Evolutionary conservation across 257 asterid genomes (phyloP).

Genomic region (Eucommia ulmoides): DNA sequence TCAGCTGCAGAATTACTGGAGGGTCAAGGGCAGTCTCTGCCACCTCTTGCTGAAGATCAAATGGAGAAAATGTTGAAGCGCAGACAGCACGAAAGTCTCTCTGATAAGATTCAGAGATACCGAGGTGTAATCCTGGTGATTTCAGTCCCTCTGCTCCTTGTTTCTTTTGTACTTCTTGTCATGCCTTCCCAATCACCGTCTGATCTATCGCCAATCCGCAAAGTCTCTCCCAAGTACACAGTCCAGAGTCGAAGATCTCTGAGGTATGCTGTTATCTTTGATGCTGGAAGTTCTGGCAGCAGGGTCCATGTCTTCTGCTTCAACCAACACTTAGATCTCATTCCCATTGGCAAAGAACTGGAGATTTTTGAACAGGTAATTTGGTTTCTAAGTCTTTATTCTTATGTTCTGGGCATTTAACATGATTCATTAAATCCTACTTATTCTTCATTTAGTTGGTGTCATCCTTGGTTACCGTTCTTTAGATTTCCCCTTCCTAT

Average conservation of each 20-base stretch:
- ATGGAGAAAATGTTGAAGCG: constrained; percentile 69
- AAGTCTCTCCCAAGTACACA: constrained; percentile 22
- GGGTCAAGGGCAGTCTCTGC: constrained; percentile 29
- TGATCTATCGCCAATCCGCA: constrained; percentile 15
- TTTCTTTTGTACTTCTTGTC: constrained; percentile 32
- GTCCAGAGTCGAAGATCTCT: neutral
- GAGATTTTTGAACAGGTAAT: constrained; percentile 30
- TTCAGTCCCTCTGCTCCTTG: constrained; percentile 44
- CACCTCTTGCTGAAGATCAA: constrained; percentile 29
- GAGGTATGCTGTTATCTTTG: constrained; percentile 70
- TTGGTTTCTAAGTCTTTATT: too few species aligned
- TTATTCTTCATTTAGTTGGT: too few species aligned
- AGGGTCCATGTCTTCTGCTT: constrained; percentile 86
- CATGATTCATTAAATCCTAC: too few species aligned
- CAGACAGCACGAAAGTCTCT: constrained; percentile 31
- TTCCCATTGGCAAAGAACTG: constrained; percentile 69
- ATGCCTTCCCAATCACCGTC: constrained; percentile 24
- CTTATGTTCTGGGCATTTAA: too few species aligned
- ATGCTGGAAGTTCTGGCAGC: constrained; percentile 92
- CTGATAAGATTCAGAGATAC: constrained; percentile 62
- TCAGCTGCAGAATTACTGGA: constrained; percentile 82
- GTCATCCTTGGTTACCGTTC: too few species aligned
- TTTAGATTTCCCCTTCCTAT: too few species aligned
- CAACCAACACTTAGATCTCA: constrained; percentile 52
- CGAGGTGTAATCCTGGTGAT: constrained; percentile 59